Percentiles rank a stretch among this genome's conserved stretches.
These are phyloP conservation scores for Teunomyces barrocoloradensis DNA, from an alignment of 805 yeast genomes.

Conservation along the genomic window DNA sequence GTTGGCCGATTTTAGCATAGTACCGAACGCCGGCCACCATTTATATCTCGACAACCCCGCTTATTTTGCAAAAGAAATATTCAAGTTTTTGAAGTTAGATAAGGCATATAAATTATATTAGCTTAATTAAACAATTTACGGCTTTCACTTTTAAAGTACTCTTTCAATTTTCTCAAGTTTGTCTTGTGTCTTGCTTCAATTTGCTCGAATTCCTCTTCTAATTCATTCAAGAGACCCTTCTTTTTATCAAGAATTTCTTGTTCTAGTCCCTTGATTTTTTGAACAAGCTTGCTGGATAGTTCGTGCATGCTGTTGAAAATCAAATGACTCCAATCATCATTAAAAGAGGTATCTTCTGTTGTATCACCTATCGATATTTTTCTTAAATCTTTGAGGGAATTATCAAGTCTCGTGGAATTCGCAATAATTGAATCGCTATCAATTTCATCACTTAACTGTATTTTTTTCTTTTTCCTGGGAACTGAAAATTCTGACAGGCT, in stretches of 20 bases:
- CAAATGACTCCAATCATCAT: background rate
- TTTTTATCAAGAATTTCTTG: background rate
- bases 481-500: too few relatives aligned
- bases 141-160: background rate
- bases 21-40: constrained; percentile 53
- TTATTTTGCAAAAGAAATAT: constrained; percentile 29
- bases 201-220: constrained; percentile 1
- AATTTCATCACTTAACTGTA: background rate
- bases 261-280: background rate
- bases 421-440: background rate
- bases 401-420: background rate
- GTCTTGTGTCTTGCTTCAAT: background rate
- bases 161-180: background rate
- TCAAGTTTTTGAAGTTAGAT: constrained; percentile 32
- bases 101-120: background rate
- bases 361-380: background rate
- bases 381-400: background rate
- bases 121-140: background rate
- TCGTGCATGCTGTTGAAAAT: background rate
- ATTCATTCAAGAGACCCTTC: background rate
- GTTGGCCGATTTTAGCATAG: constrained; percentile 30
- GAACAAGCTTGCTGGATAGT: background rate
- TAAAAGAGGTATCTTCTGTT: background rate
- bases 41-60: constrained; percentile 50
- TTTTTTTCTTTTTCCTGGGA: background rate